These are phyloP conservation scores for Calonectria fujianensis DNA, from an alignment of 2,329 filamentous ascomycete species.

Conservation along the genomic window DNA sequence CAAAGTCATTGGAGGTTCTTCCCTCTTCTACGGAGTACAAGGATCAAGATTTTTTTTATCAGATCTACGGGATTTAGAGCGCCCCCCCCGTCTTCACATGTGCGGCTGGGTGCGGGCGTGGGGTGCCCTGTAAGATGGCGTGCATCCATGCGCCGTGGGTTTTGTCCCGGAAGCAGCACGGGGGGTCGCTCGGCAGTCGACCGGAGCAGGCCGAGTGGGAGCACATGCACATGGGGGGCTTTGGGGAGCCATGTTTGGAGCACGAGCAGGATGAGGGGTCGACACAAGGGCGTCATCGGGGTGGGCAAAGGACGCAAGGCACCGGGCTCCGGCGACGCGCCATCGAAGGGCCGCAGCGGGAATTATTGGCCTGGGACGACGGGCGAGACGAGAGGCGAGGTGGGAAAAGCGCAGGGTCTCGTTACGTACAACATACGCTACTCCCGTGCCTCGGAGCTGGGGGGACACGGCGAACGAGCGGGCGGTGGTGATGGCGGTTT, in stretches of 20 bases:
- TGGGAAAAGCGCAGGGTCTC: conserved; percentile 23
- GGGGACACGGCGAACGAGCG: conserved; percentile 28
- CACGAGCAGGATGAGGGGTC: conserved; percentile 24
- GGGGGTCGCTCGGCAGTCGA: conserved; percentile 40
- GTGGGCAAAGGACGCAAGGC: conserved; percentile 17
- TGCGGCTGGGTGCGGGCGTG: conserved; percentile 18
- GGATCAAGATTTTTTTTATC: conserved; percentile 27
- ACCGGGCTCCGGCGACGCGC: conserved; percentile 25
- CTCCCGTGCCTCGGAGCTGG: conserved; percentile 17
- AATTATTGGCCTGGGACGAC: conserved; percentile 33
- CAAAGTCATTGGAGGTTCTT: conserved; percentile 5
- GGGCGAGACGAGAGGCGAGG: conserved; percentile 34
- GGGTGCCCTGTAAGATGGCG: conserved; percentile 25
- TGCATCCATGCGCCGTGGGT: conserved; percentile 23
- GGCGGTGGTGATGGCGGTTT: conserved; percentile 30
- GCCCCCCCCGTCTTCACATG: conserved; percentile 20
- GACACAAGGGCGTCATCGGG: conserved; percentile 29
- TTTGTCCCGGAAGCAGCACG: conserved; percentile 31
- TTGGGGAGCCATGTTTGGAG: conserved; percentile 3
- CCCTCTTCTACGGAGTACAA: conserved; percentile 21
- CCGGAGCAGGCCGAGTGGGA: conserved; percentile 33
- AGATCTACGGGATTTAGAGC: conserved; percentile 31
- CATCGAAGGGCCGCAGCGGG: conserved; percentile 31
- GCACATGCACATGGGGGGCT: conserved; percentile 9
- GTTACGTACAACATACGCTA: conserved; percentile 40